Evolutionary conservation across 768 basidiomycete genomes (phyloP), one percentile per base, ranked within the genome.

Genomic region (Cyclocybe aegerita): DNA sequence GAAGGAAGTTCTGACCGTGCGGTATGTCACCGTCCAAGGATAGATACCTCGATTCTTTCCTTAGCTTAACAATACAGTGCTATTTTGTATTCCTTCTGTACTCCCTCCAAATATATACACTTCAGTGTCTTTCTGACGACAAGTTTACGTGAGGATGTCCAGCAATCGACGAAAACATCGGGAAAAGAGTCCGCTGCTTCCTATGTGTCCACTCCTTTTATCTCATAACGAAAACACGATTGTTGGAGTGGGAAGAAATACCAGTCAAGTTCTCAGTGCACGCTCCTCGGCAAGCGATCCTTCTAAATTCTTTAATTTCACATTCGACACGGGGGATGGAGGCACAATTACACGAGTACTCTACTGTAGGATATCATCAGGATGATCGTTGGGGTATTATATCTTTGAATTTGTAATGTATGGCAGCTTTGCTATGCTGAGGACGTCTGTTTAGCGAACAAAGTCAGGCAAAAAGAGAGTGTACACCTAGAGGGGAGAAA

Each of bases 361-460:
- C 37, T 60, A 60, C 39, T 29, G 33, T 60, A 60, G 58, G 55
- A 23, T 56, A 52, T 56, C 50, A 39, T 52, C 40, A 49, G 41
- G 29, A 37, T 23, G 23, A 23, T 23, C 23, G 23, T 23, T 37
- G 10, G 43, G 52, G 36, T 53, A 59, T 59, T 59, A 60, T 54
- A 56, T 56, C 50, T 56, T 60, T 54, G 55, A 56, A 56, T 60
- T 59, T 60, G 58, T 60, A 60, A 49, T 23, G 23, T 23, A 23
- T 23, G 45, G 38, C 56, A 60, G 46, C 43, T 41, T 50, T 42
- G 33, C 34, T 30, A 9, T 46, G 41, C 9, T 48, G 34, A 29
- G 29, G 46, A 23, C 16, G 32, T 14, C 39, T 40, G 39, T 42
- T 31, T 39, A 12, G 16, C 40, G 35, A 41, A 39, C 32, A 38